Conservation (phyloP, 1,284 basidiomycete genomes). For the Coniferiporia sulphurascens region DNA sequence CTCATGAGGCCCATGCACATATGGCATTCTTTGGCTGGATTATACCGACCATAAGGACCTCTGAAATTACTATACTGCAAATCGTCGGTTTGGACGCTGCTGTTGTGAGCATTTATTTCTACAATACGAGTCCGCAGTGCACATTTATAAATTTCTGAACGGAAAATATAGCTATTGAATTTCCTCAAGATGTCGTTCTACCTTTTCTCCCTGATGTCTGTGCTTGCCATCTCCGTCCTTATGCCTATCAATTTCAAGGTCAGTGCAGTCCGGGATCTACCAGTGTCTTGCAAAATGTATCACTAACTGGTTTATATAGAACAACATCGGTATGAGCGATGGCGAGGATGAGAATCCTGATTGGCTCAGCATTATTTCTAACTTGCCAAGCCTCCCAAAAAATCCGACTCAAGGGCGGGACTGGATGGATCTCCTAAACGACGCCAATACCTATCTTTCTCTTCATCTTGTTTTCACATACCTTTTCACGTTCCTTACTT, state of each 20-base stretch:
- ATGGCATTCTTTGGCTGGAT: slow-evolving; percentile 93
- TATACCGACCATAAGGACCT: slow-evolving; percentile 83
- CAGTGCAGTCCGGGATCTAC: neutral
- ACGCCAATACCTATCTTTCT: slow-evolving; percentile 81
- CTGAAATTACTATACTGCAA: slow-evolving; percentile 92
- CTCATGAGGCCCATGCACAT: slow-evolving; percentile 82
- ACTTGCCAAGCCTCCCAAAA: slow-evolving; percentile 20
- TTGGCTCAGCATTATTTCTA: slow-evolving; percentile 40
- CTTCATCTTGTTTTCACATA: slow-evolving; percentile 92
- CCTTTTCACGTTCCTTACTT: slow-evolving; percentile 81
- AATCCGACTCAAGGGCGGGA: slow-evolving; percentile 34
- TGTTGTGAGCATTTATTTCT: slow-evolving; percentile 50
- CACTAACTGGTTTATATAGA: slow-evolving; percentile 34
- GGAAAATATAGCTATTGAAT: slow-evolving; percentile 66
- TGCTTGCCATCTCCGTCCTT: slow-evolving; percentile 73
- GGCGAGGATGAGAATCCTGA: slow-evolving; percentile 50
- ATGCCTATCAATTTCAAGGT: slow-evolving; percentile 92
- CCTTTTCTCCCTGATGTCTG: slow-evolving; percentile 81
- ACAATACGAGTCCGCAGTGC: neutral
- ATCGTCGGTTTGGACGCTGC: slow-evolving; percentile 96
- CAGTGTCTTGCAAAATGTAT: neutral
- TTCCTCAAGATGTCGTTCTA: slow-evolving; percentile 96
- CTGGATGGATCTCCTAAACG: slow-evolving; percentile 82
- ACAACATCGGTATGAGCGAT: slow-evolving; percentile 65
- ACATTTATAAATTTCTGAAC: neutral